These are phyloP conservation scores for Ophiostoma novo-ulmi DNA, from an alignment of 2,329 filamentous ascomycete genomes.

Conservation along the genomic window DNA sequence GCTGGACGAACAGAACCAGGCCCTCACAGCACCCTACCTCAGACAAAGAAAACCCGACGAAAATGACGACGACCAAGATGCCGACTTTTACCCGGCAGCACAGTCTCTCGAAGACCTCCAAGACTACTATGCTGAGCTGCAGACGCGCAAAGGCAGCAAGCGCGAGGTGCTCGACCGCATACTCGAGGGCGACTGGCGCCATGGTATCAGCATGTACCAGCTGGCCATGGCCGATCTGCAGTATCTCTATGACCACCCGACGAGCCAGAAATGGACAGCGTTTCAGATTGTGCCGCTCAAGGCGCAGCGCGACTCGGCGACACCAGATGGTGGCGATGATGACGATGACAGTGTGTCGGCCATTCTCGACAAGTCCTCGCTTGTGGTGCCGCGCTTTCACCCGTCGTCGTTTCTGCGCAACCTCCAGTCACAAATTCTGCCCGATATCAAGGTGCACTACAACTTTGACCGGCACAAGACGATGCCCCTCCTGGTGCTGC, in stretches of 20 bases:
- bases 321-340: conserved; percentile 29
- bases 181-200: conserved; percentile 62
- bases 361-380: conserved; percentile 42
- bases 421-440: conserved; percentile 67
- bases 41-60: conserved; percentile 34
- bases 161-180: conserved; percentile 60
- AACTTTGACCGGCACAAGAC: conserved; percentile 67
- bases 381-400: conserved; percentile 66
- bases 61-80: conserved; percentile 51
- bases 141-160: conserved; percentile 55
- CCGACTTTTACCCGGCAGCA: conserved; percentile 61
- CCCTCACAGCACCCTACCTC: conserved; percentile 56
- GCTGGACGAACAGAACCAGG: conserved; percentile 63
- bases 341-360: conserved; percentile 28
- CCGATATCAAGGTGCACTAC: conserved; percentile 79
- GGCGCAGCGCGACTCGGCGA: conserved; percentile 30
- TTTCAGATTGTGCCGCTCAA: conserved; percentile 54
- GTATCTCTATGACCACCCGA: conserved; percentile 60
- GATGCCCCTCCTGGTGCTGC: conserved; percentile 67
- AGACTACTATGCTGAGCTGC: conserved; percentile 58
- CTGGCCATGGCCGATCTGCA: conserved; percentile 64
- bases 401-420: conserved; percentile 73
- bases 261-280: conserved; percentile 59
- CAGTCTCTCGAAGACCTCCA: conserved; percentile 61
- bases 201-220: conserved; percentile 60